Evolutionary conservation across 352 stramenopile species (phyloP).

Genomic region (Saprolegnia diclina): DNA sequence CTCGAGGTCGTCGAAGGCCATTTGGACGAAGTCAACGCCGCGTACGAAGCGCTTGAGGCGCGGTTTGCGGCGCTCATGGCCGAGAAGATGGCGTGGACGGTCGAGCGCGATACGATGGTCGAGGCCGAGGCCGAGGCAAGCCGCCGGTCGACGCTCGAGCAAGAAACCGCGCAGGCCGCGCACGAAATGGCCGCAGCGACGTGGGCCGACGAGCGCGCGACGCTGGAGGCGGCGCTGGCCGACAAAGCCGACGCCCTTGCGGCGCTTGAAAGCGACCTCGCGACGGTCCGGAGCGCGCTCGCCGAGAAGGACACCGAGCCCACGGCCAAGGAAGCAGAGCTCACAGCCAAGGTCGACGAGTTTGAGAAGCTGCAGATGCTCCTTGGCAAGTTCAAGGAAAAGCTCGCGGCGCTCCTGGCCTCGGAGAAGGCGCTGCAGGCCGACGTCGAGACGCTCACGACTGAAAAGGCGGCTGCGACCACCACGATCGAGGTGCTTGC

Average conservation of each 20-base stretch:
- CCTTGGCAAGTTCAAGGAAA: slow-evolving; percentile 16
- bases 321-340: not conserved
- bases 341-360: not conserved
- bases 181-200: not conserved
- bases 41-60: slow-evolving; percentile 39
- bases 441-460: not conserved
- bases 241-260: not conserved
- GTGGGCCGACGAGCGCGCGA: not conserved
- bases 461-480: not conserved
- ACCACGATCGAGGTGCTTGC: not conserved
- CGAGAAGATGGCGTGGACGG: slow-evolving; percentile 53
- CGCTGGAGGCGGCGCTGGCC: not conserved
- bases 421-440: slow-evolving; percentile 1
- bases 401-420: not conserved
- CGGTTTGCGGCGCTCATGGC: slow-evolving; percentile 54
- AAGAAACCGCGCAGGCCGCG: not conserved
- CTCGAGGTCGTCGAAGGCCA: slow-evolving; percentile 40
- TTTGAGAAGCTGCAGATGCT: slow-evolving; percentile 12
- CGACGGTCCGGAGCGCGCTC: not conserved
- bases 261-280: not conserved
- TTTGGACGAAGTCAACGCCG: slow-evolving; percentile 33
- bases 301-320: not conserved
- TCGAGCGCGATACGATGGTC: slow-evolving; percentile 35
- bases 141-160: not conserved
- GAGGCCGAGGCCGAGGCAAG: not conserved